Base-by-base conservation (phyloP, 2,329 filamentous ascomycete species). In the Exutisphaerella laricina region DNA sequence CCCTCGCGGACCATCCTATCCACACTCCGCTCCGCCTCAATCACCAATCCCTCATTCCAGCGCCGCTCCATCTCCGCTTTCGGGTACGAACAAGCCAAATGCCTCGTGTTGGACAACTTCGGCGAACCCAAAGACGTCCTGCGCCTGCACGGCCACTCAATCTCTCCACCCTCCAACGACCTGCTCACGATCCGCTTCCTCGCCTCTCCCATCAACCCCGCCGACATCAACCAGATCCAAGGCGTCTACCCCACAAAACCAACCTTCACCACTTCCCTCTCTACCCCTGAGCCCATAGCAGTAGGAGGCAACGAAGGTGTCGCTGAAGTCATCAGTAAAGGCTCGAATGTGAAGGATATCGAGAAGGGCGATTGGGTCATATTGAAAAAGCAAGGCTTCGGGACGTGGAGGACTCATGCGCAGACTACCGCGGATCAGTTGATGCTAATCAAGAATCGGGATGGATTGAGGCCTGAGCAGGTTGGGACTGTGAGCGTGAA, bases 221-320 rank as follows among this genome's bases (percentile, higher is more conserved):
- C 92, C 60, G 92, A 98, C 69, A 86, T 98, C 66, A 98, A 98
- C 73, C 90, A 90, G 59, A 86, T 98, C 59, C 92, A 98, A 72
- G 92, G 92, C 53, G 88, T 90, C 3, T 98, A 98, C 70, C 90
- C 90, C 49, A 81, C 81, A 33, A 88, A 88, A 63, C 88, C 89
- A 0, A 71, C 77, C 32, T 89, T 94, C 67, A 82, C 79, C 13
- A 82, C 80, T 4, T 67, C 79, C 1, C 79, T 98, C 41, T 85
- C 88, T 43, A 96, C 89, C 0, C 54, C 79, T 1, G 72, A 80
- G 17, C 88, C 89, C 2, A 79, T 84, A 5, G 86, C 87, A 1
- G 78, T 92, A 1, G 84, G 80, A 1, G 88, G 88, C 18, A 97
- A 96, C 63, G 94, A 98, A 66, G 94, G 86, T 34, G 87, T 90